Conservation (phyloP, 2,329 filamentous ascomycete genomes). For the Hypoxylon sp. region DNA sequence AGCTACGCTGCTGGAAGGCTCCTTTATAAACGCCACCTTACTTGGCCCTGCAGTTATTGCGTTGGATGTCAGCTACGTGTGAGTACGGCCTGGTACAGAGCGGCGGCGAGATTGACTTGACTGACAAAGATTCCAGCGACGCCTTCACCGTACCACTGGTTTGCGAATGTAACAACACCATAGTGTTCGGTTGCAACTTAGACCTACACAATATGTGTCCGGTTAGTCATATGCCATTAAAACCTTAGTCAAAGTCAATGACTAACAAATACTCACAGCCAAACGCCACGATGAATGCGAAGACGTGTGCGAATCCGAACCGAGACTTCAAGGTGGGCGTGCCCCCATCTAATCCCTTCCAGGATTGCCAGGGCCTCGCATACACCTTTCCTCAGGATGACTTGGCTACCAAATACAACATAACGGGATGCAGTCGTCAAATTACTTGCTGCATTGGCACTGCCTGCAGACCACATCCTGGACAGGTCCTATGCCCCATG, state of each 20-base stretch:
- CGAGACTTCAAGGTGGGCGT: slow-evolving; percentile 22
- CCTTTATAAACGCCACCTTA: slow-evolving; percentile 26
- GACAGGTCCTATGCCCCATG: slow-evolving; percentile 40
- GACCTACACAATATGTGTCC: slow-evolving; percentile 44
- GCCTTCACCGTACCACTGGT: slow-evolving; percentile 49
- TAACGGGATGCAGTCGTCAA: slow-evolving; percentile 38
- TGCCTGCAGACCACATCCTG: slow-evolving; percentile 42
- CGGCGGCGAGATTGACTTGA: background rate
- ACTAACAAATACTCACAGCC: slow-evolving; percentile 31
- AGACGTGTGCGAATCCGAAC: slow-evolving; percentile 45
- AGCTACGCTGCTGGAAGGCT: slow-evolving; percentile 45
- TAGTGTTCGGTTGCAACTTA: slow-evolving; percentile 47
- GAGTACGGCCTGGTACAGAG: slow-evolving; percentile 11
- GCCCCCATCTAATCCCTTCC: slow-evolving; percentile 37
- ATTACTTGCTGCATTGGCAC: slow-evolving; percentile 48
- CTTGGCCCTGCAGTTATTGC: slow-evolving; percentile 23
- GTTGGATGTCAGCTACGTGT: slow-evolving; percentile 51
- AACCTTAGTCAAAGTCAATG: background rate
- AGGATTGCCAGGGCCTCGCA: slow-evolving; percentile 39
- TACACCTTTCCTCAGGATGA: slow-evolving; percentile 47
- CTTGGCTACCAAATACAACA: slow-evolving; percentile 38
- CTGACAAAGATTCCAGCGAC: slow-evolving; percentile 40
- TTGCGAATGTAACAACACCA: slow-evolving; percentile 38
- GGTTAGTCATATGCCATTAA: slow-evolving; percentile 31
- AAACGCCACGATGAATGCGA: slow-evolving; percentile 32